Evolutionary conservation across 495 filamentous ascomycete species (phyloP).

Genomic region (Articulospora tetracladia): DNA sequence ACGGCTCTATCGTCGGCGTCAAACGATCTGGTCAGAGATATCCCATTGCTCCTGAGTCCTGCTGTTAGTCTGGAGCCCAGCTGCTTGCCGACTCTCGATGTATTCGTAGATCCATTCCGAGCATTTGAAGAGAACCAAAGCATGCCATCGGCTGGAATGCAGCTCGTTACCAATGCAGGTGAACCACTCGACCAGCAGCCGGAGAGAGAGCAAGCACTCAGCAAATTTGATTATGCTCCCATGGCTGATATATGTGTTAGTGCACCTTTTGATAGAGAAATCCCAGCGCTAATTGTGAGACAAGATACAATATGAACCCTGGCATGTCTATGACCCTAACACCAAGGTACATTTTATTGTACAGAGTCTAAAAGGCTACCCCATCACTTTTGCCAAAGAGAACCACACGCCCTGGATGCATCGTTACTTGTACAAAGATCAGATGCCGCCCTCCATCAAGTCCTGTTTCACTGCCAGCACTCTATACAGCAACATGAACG

Average conservation of each 20-base stretch:
- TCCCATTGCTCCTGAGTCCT: slow-evolving; percentile 10
- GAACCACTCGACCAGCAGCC: slow-evolving; percentile 1
- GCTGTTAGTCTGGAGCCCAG: slow-evolving; percentile 11
- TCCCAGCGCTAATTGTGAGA: neutral
- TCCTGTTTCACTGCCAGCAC: slow-evolving; percentile 29
- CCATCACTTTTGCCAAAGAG: slow-evolving; percentile 22
- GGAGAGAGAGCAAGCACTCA: slow-evolving; percentile 9
- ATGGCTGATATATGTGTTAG: slow-evolving; percentile 12
- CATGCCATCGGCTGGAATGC: slow-evolving; percentile 3
- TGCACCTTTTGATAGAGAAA: neutral
- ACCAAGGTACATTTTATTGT: slow-evolving; percentile 26
- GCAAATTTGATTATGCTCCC: slow-evolving; percentile 13
- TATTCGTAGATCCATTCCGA: slow-evolving; percentile 11
- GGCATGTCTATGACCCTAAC: slow-evolving; percentile 29
- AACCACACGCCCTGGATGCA: slow-evolving; percentile 34
- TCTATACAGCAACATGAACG: slow-evolving; percentile 30
- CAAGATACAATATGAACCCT: slow-evolving; percentile 29
- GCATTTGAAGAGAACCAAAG: slow-evolving; percentile 9
- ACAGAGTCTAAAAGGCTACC: slow-evolving; percentile 24
- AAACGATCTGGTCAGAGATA: slow-evolving; percentile 9
- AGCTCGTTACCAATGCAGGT: neutral
- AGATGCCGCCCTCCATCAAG: slow-evolving; percentile 30
- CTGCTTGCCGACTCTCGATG: neutral
- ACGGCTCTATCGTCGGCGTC: neutral
- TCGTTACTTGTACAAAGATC: slow-evolving; percentile 26